Evolutionary conservation across 805 yeast genomes (phyloP).

Genomic region (Danielia oregonensis): DNA sequence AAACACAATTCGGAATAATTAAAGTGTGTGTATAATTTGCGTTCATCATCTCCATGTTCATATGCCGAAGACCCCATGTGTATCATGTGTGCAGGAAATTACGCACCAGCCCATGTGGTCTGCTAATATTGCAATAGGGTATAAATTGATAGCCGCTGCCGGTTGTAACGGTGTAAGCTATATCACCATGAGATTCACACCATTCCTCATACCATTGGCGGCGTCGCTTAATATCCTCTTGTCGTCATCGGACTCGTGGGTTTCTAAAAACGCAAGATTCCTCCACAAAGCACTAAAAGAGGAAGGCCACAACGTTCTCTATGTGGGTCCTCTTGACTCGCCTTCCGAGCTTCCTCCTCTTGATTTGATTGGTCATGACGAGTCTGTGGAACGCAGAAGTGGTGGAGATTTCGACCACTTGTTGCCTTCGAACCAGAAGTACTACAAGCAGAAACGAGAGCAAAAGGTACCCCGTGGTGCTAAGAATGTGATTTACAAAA

Average conservation of each 20-base stretch:
- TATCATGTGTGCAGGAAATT: too few relatives aligned
- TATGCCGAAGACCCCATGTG: too few relatives aligned
- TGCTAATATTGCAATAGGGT: too few relatives aligned
- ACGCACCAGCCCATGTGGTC: too few relatives aligned
- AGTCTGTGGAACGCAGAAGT: background rate
- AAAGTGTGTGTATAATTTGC: too few relatives aligned
- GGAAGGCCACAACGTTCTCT: constrained; percentile 28
- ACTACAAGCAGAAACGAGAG: constrained; percentile 18
- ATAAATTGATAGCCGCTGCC: background rate
- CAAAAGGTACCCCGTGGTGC: constrained; percentile 17
- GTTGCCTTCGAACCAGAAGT: constrained; percentile 27
- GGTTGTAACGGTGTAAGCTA: background rate
- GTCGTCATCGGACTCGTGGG: constrained; percentile 37
- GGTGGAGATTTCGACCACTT: constrained; percentile 34
- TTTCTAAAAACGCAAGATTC: constrained; percentile 28
- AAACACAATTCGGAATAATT: too few relatives aligned
- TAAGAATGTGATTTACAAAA: constrained; percentile 15
- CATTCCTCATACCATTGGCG: constrained; percentile 4
- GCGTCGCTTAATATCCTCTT: constrained; percentile 26
- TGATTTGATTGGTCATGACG: too few relatives aligned
- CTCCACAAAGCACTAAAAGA: constrained; percentile 26
- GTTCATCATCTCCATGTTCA: too few relatives aligned
- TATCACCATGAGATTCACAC: constrained; percentile 4
- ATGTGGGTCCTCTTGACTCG: constrained; percentile 30
- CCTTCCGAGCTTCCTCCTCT: constrained; percentile 1